phyloP scores from a whole-genome alignment of 306 rosid species.

The Acacia confusa region DNA sequence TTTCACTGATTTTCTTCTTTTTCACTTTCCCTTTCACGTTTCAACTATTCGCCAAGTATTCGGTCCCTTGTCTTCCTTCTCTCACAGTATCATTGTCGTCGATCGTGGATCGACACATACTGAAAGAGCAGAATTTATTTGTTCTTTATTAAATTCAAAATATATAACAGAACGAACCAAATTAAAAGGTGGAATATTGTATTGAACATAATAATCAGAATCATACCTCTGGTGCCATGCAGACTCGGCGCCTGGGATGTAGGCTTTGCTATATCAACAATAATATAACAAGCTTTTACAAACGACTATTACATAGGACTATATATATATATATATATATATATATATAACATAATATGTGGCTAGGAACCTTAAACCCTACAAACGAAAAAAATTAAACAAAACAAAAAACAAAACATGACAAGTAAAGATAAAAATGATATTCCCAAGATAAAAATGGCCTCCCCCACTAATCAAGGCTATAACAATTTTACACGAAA shows the following conservation, averaged over 20 bases:
- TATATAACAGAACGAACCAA: neutral
- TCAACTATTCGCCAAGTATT: neutral
- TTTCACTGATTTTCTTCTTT: neutral
- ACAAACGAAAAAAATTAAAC: no score
- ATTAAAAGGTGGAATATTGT: neutral
- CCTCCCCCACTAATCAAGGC: neutral
- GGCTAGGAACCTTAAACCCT: neutral
- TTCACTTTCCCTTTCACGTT: neutral
- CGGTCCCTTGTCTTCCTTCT: neutral
- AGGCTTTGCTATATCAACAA: conserved; percentile 10
- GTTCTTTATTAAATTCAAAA: neutral
- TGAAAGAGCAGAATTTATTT: neutral
- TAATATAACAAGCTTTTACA: neutral
- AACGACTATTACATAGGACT: neutral
- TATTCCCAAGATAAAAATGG: no score
- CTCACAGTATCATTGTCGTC: neutral
- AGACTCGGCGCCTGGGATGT: neutral
- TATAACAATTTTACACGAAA: conserved; percentile 29
- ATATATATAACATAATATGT: neutral
- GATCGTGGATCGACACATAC: neutral
- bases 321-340: no score
- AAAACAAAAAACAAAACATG: neutral
- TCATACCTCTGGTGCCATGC: neutral
- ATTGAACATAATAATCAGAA: conserved; percentile 2
- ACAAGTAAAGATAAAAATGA: neutral